Percentiles rank a stretch among this genome's conserved stretches.
phyloP scores from a whole-genome alignment of 306 rosid genomes.

The Medicago arabica region DNA sequence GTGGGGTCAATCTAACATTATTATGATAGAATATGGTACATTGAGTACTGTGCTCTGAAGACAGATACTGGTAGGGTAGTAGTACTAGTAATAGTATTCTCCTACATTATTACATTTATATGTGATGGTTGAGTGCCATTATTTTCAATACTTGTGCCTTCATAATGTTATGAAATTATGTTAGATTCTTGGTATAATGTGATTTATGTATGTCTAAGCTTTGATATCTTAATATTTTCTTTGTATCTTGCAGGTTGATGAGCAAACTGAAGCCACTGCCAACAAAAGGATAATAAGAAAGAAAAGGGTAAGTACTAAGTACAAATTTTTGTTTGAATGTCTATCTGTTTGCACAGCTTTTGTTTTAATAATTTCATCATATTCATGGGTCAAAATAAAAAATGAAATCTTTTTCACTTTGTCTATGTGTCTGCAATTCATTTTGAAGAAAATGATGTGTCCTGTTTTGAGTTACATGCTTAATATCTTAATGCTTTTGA shows the following conservation, averaged over 20 bases:
- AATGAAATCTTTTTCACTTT: neutral
- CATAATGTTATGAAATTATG: neutral
- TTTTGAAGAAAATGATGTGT: neutral
- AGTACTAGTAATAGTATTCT: neutral
- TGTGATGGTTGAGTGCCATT: neutral
- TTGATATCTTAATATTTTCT: neutral
- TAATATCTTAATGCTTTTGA: constrained; percentile 15
- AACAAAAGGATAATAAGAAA: constrained; percentile 64
- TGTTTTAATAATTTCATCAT: constrained; percentile 5
- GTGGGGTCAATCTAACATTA: neutral
- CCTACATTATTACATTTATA: constrained; percentile 14
- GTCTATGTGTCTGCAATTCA: neutral
- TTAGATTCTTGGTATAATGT: neutral
- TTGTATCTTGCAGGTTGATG: constrained; percentile 48
- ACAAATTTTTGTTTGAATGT: neutral
- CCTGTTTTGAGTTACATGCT: constrained; percentile 2
- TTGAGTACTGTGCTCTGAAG: constrained; percentile 9
- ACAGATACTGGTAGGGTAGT: neutral
- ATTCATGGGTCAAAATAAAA: neutral
- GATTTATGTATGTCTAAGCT: neutral
- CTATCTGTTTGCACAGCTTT: neutral
- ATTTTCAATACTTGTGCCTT: neutral
- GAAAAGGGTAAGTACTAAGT: constrained; percentile 65
- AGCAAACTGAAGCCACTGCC: constrained; percentile 47
- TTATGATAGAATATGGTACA: constrained; percentile 9